These are phyloP conservation scores for Helichrysum umbraculigerum DNA, from an alignment of 129 eudicot genomes.

Conservation along the genomic window DNA sequence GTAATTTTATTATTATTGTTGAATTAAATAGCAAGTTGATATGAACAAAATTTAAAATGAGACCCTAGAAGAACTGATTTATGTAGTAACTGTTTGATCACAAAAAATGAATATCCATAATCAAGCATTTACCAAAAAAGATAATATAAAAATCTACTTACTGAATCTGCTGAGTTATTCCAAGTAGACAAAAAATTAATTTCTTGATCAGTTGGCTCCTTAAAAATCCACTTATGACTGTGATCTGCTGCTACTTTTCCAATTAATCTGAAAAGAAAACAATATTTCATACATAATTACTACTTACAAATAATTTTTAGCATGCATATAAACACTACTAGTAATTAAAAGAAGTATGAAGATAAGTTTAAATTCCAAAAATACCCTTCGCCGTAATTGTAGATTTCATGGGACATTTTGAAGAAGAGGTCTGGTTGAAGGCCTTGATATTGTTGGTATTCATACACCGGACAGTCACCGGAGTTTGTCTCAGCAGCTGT, in stretches of 20 bases:
- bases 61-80: slow-evolving; percentile 14
- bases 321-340: not conserved
- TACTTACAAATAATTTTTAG: not conserved
- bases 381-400: slow-evolving; percentile 99
- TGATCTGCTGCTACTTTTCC: slow-evolving; percentile 99
- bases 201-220: slow-evolving; percentile 93
- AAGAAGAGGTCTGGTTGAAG: slow-evolving; percentile 97
- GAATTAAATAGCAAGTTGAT: not conserved
- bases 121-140: not conserved
- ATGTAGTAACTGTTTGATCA: too few species aligned
- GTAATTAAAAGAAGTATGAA: not conserved
- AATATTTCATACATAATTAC: not conserved
- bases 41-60: not conserved
- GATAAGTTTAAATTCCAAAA: not conserved
- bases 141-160: slow-evolving; percentile 32
- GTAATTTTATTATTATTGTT: too few species aligned
- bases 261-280: slow-evolving; percentile 55
- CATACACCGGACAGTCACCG: slow-evolving; percentile 50
- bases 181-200: slow-evolving; percentile 91
- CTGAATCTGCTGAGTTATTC: slow-evolving; percentile 96
- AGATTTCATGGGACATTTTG: slow-evolving; percentile 99
- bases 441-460: slow-evolving; percentile 67
- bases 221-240: slow-evolving; percentile 93
- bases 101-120: too few species aligned
- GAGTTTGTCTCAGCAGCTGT: slow-evolving; percentile 57